Evolutionary conservation across 805 yeast genomes (phyloP).

Genomic region (Wickerhamiella bombiphila): DNA sequence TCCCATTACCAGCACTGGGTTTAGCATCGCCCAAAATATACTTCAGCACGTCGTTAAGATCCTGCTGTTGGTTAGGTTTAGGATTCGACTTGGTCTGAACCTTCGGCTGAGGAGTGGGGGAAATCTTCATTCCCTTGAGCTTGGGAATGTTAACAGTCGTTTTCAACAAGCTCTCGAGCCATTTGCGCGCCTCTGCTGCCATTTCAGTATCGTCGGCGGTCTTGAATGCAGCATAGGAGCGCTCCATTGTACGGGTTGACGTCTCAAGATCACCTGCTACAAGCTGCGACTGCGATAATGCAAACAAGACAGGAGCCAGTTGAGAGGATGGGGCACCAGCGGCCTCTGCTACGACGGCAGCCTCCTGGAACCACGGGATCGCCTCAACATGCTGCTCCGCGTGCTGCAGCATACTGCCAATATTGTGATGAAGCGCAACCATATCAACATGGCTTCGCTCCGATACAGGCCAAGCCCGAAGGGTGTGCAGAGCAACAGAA

Average conservation of each 20-base stretch:
- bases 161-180: conserved; percentile 43
- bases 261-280: conserved; percentile 36
- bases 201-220: conserved; percentile 53
- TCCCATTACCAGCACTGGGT: neutral
- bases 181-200: conserved; percentile 53
- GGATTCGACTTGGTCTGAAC: conserved; percentile 21
- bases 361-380: conserved; percentile 36
- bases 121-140: conserved; percentile 5
- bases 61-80: conserved; percentile 26
- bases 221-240: conserved; percentile 44
- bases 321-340: conserved; percentile 36
- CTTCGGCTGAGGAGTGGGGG: conserved; percentile 29
- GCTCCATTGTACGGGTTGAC: conserved; percentile 41
- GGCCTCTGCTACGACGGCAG: conserved; percentile 43
- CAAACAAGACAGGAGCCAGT: conserved; percentile 52
- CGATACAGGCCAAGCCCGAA: neutral
- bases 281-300: conserved; percentile 49
- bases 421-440: conserved; percentile 46
- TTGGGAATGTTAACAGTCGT: conserved; percentile 28
- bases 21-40: conserved; percentile 30
- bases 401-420: conserved; percentile 39
- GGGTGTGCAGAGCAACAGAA: conserved; percentile 26
- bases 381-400: conserved; percentile 36
- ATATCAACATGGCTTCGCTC: conserved; percentile 44
- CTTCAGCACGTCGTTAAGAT: conserved; percentile 50